Conservation (phyloP, 768 basidiomycete species). For the Psilocybe cyanescens region DNA sequence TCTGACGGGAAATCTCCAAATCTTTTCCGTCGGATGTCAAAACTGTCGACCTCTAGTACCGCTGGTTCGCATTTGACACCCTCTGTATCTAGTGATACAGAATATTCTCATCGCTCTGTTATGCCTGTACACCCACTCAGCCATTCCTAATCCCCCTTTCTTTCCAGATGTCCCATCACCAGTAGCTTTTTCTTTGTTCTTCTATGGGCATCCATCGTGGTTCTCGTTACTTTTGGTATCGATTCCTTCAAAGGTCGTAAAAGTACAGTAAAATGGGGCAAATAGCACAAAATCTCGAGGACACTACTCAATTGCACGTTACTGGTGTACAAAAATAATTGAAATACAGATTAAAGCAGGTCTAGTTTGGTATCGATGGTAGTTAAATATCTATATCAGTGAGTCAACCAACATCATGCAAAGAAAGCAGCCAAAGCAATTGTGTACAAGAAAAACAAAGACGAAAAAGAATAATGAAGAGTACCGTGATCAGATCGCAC, state of each 20-base stretch:
- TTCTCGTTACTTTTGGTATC: too few relatives aligned
- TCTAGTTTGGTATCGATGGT: too few relatives aligned
- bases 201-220: too few relatives aligned
- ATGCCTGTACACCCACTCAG: neutral
- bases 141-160: neutral
- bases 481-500: slow-evolving; percentile 37
- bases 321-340: too few relatives aligned
- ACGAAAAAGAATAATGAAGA: neutral
- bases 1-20: neutral
- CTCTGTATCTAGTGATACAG: neutral
- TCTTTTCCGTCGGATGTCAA: neutral
- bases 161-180: neutral
- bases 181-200: neutral
- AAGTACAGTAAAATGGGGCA: neutral
- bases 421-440: neutral
- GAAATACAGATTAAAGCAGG: too few relatives aligned
- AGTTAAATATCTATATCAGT: neutral
- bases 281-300: too few relatives aligned
- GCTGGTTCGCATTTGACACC: neutral
- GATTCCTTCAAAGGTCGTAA: neutral
- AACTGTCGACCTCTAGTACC: neutral
- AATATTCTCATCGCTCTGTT: neutral
- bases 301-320: too few relatives aligned
- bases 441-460: neutral
- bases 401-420: neutral